phyloP scores from a whole-genome alignment of 1,284 basidiomycete species.

The Tremellales sp. region DNA sequence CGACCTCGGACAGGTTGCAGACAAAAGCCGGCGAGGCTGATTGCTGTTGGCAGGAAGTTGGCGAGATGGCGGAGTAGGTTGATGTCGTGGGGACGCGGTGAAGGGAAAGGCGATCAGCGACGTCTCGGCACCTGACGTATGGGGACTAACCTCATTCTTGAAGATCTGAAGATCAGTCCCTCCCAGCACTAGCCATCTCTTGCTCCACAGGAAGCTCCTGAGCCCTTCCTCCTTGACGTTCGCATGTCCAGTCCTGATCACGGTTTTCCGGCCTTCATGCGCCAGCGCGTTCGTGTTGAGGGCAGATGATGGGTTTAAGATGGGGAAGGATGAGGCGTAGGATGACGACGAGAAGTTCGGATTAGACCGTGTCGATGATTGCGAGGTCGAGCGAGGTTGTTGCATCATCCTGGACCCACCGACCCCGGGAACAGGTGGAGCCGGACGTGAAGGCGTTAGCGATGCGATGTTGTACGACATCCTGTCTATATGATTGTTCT shows the following conservation, averaged over 20 bases:
- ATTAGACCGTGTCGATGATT: not conserved
- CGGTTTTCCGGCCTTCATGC: conserved; percentile 11
- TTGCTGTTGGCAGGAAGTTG: conserved; percentile 20
- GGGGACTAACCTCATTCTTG: conserved; percentile 76
- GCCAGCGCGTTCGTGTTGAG: conserved; percentile 1
- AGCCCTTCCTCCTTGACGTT: conserved; percentile 86
- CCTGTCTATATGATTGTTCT: no score
- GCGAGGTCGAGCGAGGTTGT: not conserved
- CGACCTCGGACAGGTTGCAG: conserved; percentile 65
- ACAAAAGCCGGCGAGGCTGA: conserved; percentile 27
- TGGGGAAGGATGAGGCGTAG: conserved; percentile 34
- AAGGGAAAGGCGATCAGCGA: not conserved
- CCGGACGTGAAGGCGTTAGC: conserved; percentile 39
- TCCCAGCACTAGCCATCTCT: conserved; percentile 83
- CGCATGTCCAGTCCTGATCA: conserved; percentile 56
- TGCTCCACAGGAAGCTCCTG: conserved; percentile 86
- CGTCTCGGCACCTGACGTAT: not conserved
- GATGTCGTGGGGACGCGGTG: no score
- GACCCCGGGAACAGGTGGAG: conserved; percentile 30
- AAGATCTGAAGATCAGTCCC: conserved; percentile 78
- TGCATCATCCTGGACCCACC: not conserved
- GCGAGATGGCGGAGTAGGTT: not conserved
- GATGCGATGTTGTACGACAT: conserved; percentile 32
- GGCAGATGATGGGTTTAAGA: conserved; percentile 14
- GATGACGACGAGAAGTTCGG: conserved; percentile 26